Evolutionary conservation across 371 early-diverging fungal species (phyloP).

Genomic region (Entomophthora muscae): DNA sequence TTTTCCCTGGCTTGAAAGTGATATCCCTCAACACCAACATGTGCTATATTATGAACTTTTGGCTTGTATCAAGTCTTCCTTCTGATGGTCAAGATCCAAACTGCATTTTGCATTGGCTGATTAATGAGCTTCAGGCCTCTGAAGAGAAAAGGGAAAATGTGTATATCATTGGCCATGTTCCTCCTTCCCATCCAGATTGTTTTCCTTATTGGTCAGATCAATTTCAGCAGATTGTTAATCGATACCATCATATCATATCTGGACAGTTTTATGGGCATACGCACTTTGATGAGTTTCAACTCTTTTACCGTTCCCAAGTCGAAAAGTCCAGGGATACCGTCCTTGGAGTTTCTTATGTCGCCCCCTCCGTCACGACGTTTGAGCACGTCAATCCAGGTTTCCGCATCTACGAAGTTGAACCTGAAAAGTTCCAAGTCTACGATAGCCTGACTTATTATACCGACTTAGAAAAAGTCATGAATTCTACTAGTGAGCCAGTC

Average conservation of each 20-base stretch:
- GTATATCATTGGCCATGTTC: slow-evolving; percentile 10
- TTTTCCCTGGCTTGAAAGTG: slow-evolving; percentile 2
- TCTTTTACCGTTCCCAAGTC: slow-evolving; percentile 5
- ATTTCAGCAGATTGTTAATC: slow-evolving; percentile 9
- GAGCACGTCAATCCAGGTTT: slow-evolving; percentile 12
- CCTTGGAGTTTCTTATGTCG: slow-evolving; percentile 9
- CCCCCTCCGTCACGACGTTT: slow-evolving; percentile 11
- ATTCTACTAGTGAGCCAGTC: not conserved
- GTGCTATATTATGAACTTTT: slow-evolving; percentile 11
- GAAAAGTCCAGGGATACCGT: not conserved
- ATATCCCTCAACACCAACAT: slow-evolving; percentile 9
- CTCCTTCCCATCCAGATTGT: slow-evolving; percentile 7
- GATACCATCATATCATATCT: slow-evolving; percentile 9
- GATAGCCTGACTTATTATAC: slow-evolving; percentile 1
- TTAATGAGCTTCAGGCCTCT: slow-evolving; percentile 8
- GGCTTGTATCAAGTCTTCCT: slow-evolving; percentile 7
- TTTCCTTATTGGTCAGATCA: slow-evolving; percentile 5
- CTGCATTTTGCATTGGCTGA: slow-evolving; percentile 9
- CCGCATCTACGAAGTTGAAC: slow-evolving; percentile 10
- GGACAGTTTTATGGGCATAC: slow-evolving; percentile 13
- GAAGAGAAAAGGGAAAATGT: slow-evolving; percentile 10
- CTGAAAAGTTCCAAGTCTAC: not conserved
- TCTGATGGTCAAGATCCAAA: slow-evolving; percentile 10
- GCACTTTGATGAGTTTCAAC: slow-evolving; percentile 11
- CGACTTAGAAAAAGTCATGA: not conserved